Percentiles rank a stretch among this genome's conserved stretches.
Evolutionary conservation across 2,329 filamentous ascomycete species (phyloP).

Genomic region (Ophiocordyceps unilateralis): DNA sequence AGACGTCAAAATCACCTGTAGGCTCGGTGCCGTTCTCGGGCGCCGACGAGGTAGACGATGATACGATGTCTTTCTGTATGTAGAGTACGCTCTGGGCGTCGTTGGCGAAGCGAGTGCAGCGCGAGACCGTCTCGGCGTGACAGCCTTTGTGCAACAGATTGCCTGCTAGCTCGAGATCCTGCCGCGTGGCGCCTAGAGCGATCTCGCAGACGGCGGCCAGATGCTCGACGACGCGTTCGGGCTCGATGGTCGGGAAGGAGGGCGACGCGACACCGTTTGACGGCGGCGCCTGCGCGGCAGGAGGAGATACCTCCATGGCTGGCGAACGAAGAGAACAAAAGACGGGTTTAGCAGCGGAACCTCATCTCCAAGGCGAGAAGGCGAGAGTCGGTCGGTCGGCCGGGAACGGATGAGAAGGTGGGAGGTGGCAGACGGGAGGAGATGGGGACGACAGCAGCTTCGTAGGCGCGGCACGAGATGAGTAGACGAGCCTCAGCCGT

Average conservation of each 20-base stretch:
- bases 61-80: slow-evolving; percentile 63
- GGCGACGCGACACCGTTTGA: slow-evolving; percentile 28
- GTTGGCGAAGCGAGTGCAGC: slow-evolving; percentile 76
- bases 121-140: slow-evolving; percentile 64
- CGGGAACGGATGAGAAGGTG: neutral
- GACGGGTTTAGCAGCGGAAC: neutral
- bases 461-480: too few relatives aligned
- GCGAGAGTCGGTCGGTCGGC: neutral
- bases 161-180: slow-evolving; percentile 64
- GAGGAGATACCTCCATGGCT: slow-evolving; percentile 35
- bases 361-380: neutral
- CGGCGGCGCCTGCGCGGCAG: slow-evolving; percentile 23
- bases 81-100: slow-evolving; percentile 82
- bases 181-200: slow-evolving; percentile 55
- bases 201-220: slow-evolving; percentile 53
- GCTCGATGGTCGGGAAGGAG: slow-evolving; percentile 42
- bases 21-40: slow-evolving; percentile 30
- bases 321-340: neutral
- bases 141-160: slow-evolving; percentile 63
- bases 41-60: slow-evolving; percentile 24
- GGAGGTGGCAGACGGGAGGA: too few relatives aligned
- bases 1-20: too few relatives aligned
- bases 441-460: too few relatives aligned
- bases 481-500: too few relatives aligned
- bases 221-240: slow-evolving; percentile 54